A percentile compares a stretch with the other conserved stretches of the same genome.
Conservation (phyloP, 106 monocot genomes). For the Acanthochlamys bracteata region DNA sequence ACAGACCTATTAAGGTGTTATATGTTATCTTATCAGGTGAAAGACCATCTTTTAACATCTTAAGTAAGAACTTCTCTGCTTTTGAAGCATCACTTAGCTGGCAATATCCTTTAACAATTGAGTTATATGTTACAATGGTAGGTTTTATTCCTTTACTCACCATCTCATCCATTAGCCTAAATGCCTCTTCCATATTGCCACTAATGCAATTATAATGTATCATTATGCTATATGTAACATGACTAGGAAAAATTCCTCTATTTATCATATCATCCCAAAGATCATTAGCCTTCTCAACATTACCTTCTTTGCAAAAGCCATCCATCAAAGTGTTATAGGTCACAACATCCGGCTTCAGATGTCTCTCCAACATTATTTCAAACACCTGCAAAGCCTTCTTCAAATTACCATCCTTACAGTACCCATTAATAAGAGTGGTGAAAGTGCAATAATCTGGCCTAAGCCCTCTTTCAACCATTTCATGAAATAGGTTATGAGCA, state of each 20-base stretch:
- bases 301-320: constrained; percentile 79
- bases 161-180: constrained; percentile 69
- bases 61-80: constrained; percentile 49
- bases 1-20: constrained; percentile 71
- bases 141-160: constrained; percentile 43
- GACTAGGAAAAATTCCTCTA: constrained; percentile 52
- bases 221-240: constrained; percentile 63
- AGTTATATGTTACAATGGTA: constrained; percentile 72
- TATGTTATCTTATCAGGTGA: constrained; percentile 68
- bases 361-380: constrained; percentile 40
- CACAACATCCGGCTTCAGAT: constrained; percentile 73
- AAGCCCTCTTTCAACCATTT: constrained; percentile 71
- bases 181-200: constrained; percentile 49
- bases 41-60: constrained; percentile 50
- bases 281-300: constrained; percentile 53
- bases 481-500: constrained; percentile 54
- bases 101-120: constrained; percentile 79
- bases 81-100: constrained; percentile 47
- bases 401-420: constrained; percentile 46
- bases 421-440: constrained; percentile 83
- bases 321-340: constrained; percentile 88
- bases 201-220: constrained; percentile 57
- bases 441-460: constrained; percentile 64
- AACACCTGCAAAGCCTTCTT: constrained; percentile 50
- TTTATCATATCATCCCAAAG: constrained; percentile 70